A percentile compares a stretch with the other conserved stretches of the same genome.
phyloP scores from a whole-genome alignment of 2,329 filamentous ascomycete genomes.

The Neurospora sp. region DNA sequence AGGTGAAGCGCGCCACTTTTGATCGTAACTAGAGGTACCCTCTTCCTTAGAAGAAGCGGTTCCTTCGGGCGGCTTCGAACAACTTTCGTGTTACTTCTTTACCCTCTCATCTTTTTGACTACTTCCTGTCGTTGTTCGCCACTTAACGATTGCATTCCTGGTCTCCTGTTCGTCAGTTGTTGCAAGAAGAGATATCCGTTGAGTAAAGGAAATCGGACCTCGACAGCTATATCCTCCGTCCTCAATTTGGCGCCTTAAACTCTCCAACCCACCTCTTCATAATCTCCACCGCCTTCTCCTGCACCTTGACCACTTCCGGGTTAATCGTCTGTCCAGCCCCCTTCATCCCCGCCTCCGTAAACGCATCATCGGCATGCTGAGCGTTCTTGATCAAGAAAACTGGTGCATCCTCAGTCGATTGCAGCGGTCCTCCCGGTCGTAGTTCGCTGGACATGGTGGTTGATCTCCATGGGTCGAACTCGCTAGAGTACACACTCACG shows the following conservation, averaged over 20 bases:
- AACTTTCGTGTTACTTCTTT: neutral
- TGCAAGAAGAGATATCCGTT: neutral
- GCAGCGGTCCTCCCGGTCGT: constrained; percentile 13
- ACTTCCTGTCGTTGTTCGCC: too few species aligned
- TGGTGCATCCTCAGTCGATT: constrained; percentile 9
- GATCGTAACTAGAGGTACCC: neutral
- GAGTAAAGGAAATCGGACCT: neutral
- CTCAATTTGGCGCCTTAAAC: constrained; percentile 4
- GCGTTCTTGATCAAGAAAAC: constrained; percentile 16
- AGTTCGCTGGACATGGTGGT: constrained; percentile 15
- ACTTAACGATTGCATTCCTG: neutral
- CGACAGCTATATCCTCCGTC: neutral
- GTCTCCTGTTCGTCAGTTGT: neutral
- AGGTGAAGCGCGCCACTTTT: neutral
- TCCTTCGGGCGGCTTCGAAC: neutral
- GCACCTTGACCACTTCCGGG: constrained; percentile 13
- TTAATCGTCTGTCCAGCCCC: constrained; percentile 14
- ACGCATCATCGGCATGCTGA: constrained; percentile 12
- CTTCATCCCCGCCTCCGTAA: constrained; percentile 11
- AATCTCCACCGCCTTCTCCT: constrained; percentile 12
- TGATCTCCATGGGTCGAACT: constrained; percentile 16
- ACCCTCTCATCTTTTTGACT: neutral
- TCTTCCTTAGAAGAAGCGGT: neutral
- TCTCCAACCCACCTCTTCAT: constrained; percentile 13
- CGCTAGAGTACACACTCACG: constrained; percentile 1